A percentile compares a stretch with the other conserved stretches of the same genome.
phyloP scores from a whole-genome alignment of 1,284 basidiomycete genomes.

The Phylloporus gajari region DNA sequence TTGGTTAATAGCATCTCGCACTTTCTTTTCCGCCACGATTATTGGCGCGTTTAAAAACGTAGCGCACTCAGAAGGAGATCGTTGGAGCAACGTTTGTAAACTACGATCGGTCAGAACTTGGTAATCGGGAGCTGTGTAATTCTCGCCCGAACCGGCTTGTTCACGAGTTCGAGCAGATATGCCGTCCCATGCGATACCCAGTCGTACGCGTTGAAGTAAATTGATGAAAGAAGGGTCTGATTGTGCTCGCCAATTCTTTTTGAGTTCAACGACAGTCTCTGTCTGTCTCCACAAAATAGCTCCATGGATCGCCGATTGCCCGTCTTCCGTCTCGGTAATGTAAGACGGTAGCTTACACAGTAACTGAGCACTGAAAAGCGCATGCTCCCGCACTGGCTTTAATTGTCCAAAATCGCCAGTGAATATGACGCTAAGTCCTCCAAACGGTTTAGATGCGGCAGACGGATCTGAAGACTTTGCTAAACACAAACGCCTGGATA shows the following conservation, averaged over 20 bases:
- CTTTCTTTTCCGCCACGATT: neutral
- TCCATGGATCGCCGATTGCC: neutral
- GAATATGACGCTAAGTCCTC: neutral
- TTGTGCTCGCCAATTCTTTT: neutral
- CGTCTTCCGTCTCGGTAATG: neutral
- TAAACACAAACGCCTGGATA: neutral
- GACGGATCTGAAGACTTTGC: neutral
- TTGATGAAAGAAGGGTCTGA: neutral
- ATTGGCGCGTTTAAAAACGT: neutral
- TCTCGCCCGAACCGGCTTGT: neutral
- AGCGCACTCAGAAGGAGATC: neutral
- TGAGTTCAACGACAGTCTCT: neutral
- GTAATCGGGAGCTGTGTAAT: neutral
- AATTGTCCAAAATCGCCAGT: neutral
- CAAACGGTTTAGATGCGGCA: neutral
- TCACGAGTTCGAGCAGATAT: neutral
- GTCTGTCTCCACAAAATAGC: neutral
- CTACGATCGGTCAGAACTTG: neutral
- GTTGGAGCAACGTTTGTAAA: neutral
- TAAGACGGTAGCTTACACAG: neutral
- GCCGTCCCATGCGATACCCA: neutral
- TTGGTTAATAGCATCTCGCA: neutral
- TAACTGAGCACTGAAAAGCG: neutral
- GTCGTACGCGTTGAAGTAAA: neutral
- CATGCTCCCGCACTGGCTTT: neutral